A percentile compares a stretch with the other conserved stretches of the same genome.
These are phyloP conservation scores for Starmerella sirachaensis DNA, from an alignment of 805 yeast species.

Conservation along the genomic window DNA sequence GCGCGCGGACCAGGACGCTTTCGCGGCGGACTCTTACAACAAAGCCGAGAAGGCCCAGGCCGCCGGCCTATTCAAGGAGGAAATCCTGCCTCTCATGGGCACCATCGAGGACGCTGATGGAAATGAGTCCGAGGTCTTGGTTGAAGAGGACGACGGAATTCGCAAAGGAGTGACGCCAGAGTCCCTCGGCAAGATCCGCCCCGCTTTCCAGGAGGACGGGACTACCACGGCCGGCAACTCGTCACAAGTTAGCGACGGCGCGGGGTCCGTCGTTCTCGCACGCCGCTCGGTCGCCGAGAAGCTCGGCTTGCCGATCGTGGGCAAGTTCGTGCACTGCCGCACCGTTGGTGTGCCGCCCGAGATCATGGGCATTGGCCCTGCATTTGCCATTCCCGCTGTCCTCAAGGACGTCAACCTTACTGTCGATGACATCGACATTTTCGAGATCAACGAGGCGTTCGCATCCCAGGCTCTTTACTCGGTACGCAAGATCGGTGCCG, in stretches of 20 bases:
- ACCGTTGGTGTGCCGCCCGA: conserved; percentile 93
- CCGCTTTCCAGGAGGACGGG: conserved; percentile 80
- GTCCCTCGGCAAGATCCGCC: conserved; percentile 60
- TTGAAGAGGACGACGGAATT: conserved; percentile 79
- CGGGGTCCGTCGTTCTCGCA: conserved; percentile 76
- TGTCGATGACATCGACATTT: conserved; percentile 56
- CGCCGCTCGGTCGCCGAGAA: conserved; percentile 75
- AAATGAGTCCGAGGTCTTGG: conserved; percentile 40
- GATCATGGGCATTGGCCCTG: conserved; percentile 97
- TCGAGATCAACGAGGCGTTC: conserved; percentile 91
- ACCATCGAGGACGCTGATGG: conserved; percentile 46
- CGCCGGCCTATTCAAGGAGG: conserved; percentile 69
- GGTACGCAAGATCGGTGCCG: conserved; percentile 52
- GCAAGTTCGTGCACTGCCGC: conserved; percentile 66
- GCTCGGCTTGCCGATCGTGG: conserved; percentile 59
- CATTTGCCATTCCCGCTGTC: conserved; percentile 80
- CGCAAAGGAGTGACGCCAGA: conserved; percentile 73
- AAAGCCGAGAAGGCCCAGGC: conserved; percentile 71
- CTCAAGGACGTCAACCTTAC: conserved; percentile 49
- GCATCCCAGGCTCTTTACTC: conserved; percentile 88
- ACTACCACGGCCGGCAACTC: conserved; percentile 92
- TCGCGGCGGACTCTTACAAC: conserved; percentile 75
- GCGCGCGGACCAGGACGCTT: conserved; percentile 69
- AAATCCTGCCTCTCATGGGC: conserved; percentile 70
- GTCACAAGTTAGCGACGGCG: conserved; percentile 93